Conservation (phyloP, 768 basidiomycete genomes). For the Russula abietina region DNA sequence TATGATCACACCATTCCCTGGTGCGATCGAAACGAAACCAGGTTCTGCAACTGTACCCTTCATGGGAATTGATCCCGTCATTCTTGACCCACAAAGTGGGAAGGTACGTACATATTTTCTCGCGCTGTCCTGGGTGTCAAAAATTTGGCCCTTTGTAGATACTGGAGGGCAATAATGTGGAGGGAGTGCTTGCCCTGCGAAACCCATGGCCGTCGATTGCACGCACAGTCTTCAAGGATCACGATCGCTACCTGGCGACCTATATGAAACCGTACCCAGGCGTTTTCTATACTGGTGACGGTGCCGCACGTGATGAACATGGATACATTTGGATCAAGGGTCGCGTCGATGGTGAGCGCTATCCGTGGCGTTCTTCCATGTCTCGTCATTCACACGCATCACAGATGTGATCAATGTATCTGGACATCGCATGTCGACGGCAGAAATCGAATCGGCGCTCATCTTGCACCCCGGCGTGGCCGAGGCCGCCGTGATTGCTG, state of each 20-base stretch:
- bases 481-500: slow-evolving; percentile 91
- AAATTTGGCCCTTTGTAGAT: slow-evolving; percentile 34
- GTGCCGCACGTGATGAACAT: slow-evolving; percentile 87
- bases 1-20: slow-evolving; percentile 91
- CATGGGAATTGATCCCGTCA: slow-evolving; percentile 87
- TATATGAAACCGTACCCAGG: slow-evolving; percentile 88
- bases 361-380: not conserved
- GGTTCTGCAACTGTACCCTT: slow-evolving; percentile 97
- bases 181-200: slow-evolving; percentile 84
- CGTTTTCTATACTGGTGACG: slow-evolving; percentile 95
- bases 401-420: slow-evolving; percentile 96
- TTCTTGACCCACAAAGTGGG: slow-evolving; percentile 82
- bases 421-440: slow-evolving; percentile 93
- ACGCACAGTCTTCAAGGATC: slow-evolving; percentile 86
- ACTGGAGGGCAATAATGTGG: slow-evolving; percentile 74
- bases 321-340: slow-evolving; percentile 99
- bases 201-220: slow-evolving; percentile 95
- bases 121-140: not conserved
- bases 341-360: slow-evolving; percentile 74
- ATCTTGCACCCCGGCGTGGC: slow-evolving; percentile 94
- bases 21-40: slow-evolving; percentile 92
- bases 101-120: slow-evolving; percentile 39
- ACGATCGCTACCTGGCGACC: slow-evolving; percentile 75
- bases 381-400: not conserved
- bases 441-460: slow-evolving; percentile 95